Conservation (phyloP, 106 monocot species). For the Dioscorea zingiberensis region DNA sequence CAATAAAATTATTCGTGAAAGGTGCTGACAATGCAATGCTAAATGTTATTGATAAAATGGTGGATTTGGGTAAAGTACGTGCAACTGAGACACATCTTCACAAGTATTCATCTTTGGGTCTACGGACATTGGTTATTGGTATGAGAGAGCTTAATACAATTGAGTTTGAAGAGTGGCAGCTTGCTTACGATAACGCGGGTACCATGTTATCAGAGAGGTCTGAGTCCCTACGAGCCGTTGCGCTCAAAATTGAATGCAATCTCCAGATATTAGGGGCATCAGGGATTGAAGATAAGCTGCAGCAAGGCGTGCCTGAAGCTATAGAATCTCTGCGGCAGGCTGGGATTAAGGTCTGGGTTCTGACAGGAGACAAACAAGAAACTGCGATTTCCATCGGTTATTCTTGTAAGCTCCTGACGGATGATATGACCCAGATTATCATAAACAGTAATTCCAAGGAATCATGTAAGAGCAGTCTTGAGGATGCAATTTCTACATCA, state of each 20-base stretch:
- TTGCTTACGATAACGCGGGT: constrained; percentile 61
- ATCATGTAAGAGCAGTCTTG: constrained; percentile 51
- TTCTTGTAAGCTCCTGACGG: constrained; percentile 83
- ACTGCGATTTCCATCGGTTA: constrained; percentile 96
- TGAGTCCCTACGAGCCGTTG: constrained; percentile 43
- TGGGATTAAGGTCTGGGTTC: constrained; percentile 96
- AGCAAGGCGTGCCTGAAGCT: constrained; percentile 91
- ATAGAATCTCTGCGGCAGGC: constrained; percentile 82
- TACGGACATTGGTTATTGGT: constrained; percentile 83
- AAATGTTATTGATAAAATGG: constrained; percentile 29
- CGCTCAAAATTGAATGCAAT: constrained; percentile 53
- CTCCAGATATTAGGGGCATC: constrained; percentile 76
- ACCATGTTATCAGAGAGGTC: constrained; percentile 60
- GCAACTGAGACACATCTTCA: constrained; percentile 62
- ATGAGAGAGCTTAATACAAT: constrained; percentile 50
- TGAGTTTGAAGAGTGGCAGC: constrained; percentile 67
- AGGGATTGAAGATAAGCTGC: constrained; percentile 91
- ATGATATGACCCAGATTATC: constrained; percentile 66
- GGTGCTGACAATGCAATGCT: constrained; percentile 94
- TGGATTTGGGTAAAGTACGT: constrained; percentile 20
- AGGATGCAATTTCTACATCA: constrained; percentile 46
- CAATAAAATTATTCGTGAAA: constrained; percentile 78
- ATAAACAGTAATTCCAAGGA: constrained; percentile 71
- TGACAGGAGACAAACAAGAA: constrained; percentile 98
- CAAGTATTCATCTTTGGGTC: constrained; percentile 65